A percentile compares a stretch with the other conserved stretches of the same genome.
These are phyloP conservation scores for Astrothelium subdiscretum DNA, from an alignment of 495 filamentous ascomycete species.

Conservation along the genomic window DNA sequence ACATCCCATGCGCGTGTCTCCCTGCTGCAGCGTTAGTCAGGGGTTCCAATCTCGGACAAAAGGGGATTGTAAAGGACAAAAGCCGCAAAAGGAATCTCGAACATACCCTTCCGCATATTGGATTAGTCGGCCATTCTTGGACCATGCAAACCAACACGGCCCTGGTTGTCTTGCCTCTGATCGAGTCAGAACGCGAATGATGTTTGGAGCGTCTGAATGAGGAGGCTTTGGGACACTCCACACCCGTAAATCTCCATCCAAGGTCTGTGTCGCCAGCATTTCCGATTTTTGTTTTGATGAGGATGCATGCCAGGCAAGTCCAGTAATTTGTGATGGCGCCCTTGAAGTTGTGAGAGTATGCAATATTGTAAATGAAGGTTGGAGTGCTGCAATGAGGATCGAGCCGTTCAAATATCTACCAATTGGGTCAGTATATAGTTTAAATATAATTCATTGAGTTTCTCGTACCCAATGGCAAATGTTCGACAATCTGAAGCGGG, in stretches of 20 bases:
- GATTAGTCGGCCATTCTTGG: constrained; percentile 90
- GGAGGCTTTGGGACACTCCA: constrained; percentile 93
- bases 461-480: constrained; percentile 82
- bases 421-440: constrained; percentile 6
- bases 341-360: constrained; percentile 79
- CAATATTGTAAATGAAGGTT: constrained; percentile 87
- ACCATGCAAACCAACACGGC: constrained; percentile 96
- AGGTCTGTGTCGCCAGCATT: constrained; percentile 89
- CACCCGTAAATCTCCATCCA: constrained; percentile 84
- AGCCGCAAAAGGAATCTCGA: background rate
- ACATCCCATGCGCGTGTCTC: constrained; percentile 95
- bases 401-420: constrained; percentile 87
- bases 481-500: constrained; percentile 88
- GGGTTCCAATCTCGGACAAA: background rate
- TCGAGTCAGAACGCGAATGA: constrained; percentile 77
- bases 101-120: constrained; percentile 87
- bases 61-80: background rate
- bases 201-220: constrained; percentile 62
- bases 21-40: constrained; percentile 35
- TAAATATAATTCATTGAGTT: background rate
- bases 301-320: constrained; percentile 93
- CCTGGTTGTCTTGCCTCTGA: constrained; percentile 61
- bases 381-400: constrained; percentile 76
- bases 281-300: constrained; percentile 95
- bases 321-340: constrained; percentile 75